Base-by-base conservation (phyloP, 345 rosid genomes). In the Linum trigynum region DNA sequence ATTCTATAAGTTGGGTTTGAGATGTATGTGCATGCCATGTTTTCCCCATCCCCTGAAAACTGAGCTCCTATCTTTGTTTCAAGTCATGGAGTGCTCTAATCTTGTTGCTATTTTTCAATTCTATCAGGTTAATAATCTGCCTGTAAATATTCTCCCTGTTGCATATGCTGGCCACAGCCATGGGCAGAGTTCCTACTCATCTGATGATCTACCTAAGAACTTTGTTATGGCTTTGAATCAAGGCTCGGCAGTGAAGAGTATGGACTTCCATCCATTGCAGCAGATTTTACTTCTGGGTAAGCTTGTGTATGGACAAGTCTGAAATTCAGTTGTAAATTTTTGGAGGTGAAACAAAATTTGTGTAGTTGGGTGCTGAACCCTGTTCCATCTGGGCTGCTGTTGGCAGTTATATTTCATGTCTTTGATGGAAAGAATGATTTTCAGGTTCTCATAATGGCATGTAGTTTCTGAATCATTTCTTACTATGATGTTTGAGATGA, bases 221-320 rank as follows among this genome's bases (percentile, higher is more conserved):
- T 80, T 78, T 69, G 83, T 83, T 68, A 69, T 63, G 82, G 81
- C 75, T 59, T 82, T 91, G 62, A 77, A 7, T 77, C 92, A 88
- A 77, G 85, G 90, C 36, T 85, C 92, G 66, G 75, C 85, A 65
- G 89, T 81, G 63, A 86, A 72, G 83, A 91, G 96, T 80, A 91
- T 91, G 91, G 97, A 86, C 79, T 91, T 91, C 71, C 96, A 91
- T 75, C 96, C 96, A 0, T 58, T 76, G 66, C 89, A 86, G 75
- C 96, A 86, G 74, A 86, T 77, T 72, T 70, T 88, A 57, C 92
- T 91, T 67, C 85, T 91, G 16, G 92, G 97, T 94, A 63, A 79
- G 89, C 66, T 17, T 57, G 43, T 65, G 51, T 56, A 45, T 64
- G 38, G 67, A 61, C 65, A 37, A 5, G 11, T 17, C 38, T 57